Evolutionary conservation across 2,329 filamentous ascomycete genomes (phyloP).

Genomic region (Cercospora sp.): DNA sequence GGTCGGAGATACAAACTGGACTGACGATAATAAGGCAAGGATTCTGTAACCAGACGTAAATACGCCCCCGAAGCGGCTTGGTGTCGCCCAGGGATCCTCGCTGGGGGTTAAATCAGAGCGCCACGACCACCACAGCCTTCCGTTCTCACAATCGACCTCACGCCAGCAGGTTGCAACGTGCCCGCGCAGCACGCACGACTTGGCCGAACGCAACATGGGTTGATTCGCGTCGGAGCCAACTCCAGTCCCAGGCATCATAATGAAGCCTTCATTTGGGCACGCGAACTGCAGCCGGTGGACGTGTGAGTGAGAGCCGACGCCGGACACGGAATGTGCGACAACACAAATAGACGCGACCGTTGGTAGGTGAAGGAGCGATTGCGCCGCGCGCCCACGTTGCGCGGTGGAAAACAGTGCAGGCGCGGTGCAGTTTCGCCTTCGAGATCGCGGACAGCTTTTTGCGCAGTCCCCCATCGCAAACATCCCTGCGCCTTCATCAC

Average conservation of each 20-base stretch:
- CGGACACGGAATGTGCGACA: not conserved
- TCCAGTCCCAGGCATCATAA: not conserved
- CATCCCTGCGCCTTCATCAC: not conserved
- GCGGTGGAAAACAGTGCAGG: not conserved
- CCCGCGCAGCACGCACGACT: not conserved
- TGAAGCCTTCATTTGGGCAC: not conserved
- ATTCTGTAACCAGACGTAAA: not conserved
- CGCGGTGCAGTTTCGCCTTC: not conserved
- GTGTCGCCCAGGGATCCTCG: not conserved
- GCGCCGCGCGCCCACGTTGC: not conserved
- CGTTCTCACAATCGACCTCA: not conserved
- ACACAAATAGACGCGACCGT: not conserved
- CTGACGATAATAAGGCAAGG: not conserved
- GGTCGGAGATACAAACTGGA: not conserved
- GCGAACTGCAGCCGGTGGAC: not conserved
- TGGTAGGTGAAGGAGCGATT: not conserved
- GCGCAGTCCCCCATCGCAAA: not conserved
- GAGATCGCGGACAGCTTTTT: not conserved
- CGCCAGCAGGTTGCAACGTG: not conserved
- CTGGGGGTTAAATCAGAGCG: not conserved
- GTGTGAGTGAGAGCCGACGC: not conserved
- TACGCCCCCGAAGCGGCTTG: not conserved
- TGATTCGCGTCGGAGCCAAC: not conserved
- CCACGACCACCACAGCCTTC: not conserved
- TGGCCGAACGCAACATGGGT: not conserved